A percentile compares a stretch with the other conserved stretches of the same genome.
These are phyloP conservation scores for Plectosphaerella plurivora DNA, from an alignment of 2,329 filamentous ascomycete species.

Conservation along the genomic window DNA sequence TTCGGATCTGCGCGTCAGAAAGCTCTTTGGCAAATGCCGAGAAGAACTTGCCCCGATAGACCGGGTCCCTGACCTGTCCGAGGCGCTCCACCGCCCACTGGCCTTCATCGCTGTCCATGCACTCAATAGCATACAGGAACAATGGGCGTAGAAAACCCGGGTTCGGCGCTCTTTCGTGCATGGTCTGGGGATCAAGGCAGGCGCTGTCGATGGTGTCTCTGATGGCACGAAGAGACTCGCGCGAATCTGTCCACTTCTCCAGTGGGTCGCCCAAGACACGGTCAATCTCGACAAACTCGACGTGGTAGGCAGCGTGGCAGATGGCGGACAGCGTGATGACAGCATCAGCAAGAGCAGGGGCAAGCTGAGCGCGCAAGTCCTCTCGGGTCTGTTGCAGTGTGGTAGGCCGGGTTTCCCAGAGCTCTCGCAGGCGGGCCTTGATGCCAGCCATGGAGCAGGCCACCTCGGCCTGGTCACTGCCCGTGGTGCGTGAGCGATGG, in stretches of 20 bases:
- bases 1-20: conserved; percentile 11
- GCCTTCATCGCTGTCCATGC: conserved; percentile 10
- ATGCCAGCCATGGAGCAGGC: conserved; percentile 7
- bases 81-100: conserved; percentile 14
- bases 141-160: conserved; percentile 15
- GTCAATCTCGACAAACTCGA: conserved; percentile 16
- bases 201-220: conserved; percentile 12
- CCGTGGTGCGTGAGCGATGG: conserved; percentile 16
- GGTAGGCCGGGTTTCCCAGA: conserved; percentile 11
- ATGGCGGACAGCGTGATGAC: conserved; percentile 13
- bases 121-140: conserved; percentile 16
- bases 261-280: conserved; percentile 16
- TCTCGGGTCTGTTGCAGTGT: conserved; percentile 9
- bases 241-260: conserved; percentile 10
- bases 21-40: conserved; percentile 12
- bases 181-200: too few relatives aligned
- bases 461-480: conserved; percentile 16
- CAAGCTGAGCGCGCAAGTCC: conserved; percentile 11
- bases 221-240: conserved; percentile 8
- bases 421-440: conserved; percentile 6
- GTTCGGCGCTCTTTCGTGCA: not conserved
- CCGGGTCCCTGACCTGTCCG: conserved; percentile 4
- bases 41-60: conserved; percentile 13
- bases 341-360: conserved; percentile 8
- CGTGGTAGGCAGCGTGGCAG: conserved; percentile 14